These are phyloP conservation scores for Medicago truncatula DNA, from an alignment of 306 rosid species.

Conservation along the genomic window DNA sequence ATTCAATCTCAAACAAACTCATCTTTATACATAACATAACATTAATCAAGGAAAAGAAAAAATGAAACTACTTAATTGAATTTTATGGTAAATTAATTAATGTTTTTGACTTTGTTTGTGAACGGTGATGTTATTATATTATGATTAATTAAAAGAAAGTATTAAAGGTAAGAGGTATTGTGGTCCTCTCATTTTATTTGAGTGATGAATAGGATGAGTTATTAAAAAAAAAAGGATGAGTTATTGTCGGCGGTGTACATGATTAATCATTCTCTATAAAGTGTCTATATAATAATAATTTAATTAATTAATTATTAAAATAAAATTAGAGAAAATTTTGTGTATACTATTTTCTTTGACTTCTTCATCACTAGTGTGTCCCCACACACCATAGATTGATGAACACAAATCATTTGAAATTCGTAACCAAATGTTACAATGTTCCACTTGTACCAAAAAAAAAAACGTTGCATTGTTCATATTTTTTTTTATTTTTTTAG, in stretches of 20 bases:
- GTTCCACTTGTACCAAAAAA: no score
- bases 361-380: background rate
- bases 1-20: constrained; percentile 40
- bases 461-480: no score
- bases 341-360: background rate
- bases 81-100: no score
- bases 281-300: background rate
- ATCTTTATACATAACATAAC: background rate
- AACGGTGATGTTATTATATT: no score
- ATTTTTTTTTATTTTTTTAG: no score
- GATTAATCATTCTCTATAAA: background rate
- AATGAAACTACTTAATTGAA: background rate
- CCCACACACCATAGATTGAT: background rate
- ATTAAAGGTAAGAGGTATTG: constrained; percentile 9
- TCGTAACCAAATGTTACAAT: no score
- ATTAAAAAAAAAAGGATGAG: background rate
- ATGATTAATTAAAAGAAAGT: background rate
- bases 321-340: background rate
- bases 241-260: constrained; percentile 22
- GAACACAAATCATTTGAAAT: no score
- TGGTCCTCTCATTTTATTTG: constrained; percentile 12
- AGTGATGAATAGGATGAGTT: constrained; percentile 3
- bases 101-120: no score
- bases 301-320: background rate
- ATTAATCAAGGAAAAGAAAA: constrained; percentile 6